Percentiles rank a stretch among this genome's conserved stretches.
Conservation (phyloP, 2,329 filamentous ascomycete species). For the Colletotrichum musae region DNA sequence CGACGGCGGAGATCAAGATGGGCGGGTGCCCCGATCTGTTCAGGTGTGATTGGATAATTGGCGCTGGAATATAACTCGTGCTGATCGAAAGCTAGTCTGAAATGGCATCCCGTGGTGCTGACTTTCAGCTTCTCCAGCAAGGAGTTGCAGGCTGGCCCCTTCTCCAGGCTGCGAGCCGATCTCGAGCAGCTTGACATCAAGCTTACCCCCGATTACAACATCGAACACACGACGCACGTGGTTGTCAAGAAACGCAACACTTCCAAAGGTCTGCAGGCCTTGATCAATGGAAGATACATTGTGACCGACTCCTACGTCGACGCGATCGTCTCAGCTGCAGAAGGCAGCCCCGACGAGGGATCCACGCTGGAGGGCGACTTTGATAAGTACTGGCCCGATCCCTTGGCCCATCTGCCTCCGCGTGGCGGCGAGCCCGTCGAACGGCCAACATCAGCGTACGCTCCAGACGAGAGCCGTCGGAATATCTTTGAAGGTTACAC, state of each 20-base stretch:
- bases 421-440: slow-evolving; percentile 82
- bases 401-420: slow-evolving; percentile 79
- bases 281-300: slow-evolving; percentile 85
- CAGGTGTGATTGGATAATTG: slow-evolving; percentile 55
- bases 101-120: slow-evolving; percentile 85
- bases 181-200: slow-evolving; percentile 94
- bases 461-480: slow-evolving; percentile 75
- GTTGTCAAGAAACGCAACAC: slow-evolving; percentile 93
- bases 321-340: slow-evolving; percentile 75
- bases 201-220: slow-evolving; percentile 79
- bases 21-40: slow-evolving; percentile 78
- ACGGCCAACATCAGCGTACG: slow-evolving; percentile 77
- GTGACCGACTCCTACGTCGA: slow-evolving; percentile 83
- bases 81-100: slow-evolving; percentile 67
- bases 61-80: neutral
- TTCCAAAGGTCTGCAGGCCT: slow-evolving; percentile 85
- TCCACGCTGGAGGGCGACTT: slow-evolving; percentile 84
- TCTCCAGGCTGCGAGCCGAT: slow-evolving; percentile 72
- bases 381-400: slow-evolving; percentile 82
- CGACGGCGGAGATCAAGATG: slow-evolving; percentile 77
- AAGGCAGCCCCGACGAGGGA: slow-evolving; percentile 63
- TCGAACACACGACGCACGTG: slow-evolving; percentile 84
- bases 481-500: slow-evolving; percentile 89
- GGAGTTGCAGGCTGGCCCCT: slow-evolving; percentile 76
- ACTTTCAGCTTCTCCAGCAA: slow-evolving; percentile 84